Percentiles rank a stretch among this genome's conserved stretches.
These are phyloP conservation scores for Nakazawaea pomicola DNA, from an alignment of 805 yeast genomes.

Conservation along the genomic window DNA sequence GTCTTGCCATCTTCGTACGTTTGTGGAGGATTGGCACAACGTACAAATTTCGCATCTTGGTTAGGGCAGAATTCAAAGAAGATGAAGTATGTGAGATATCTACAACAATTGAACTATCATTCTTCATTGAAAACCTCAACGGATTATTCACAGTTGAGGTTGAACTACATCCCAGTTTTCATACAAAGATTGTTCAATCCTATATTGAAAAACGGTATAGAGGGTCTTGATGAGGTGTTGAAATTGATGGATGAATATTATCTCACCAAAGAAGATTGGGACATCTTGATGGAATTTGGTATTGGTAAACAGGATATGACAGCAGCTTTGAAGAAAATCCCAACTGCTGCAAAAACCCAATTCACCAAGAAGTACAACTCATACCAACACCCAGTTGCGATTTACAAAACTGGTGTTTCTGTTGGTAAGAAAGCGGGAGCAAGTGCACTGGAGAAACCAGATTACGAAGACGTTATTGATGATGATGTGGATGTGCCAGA, in stretches of 20 bases:
- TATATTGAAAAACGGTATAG: slow-evolving; percentile 47
- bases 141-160: slow-evolving; percentile 65
- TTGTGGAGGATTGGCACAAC: slow-evolving; percentile 63
- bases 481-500: slow-evolving; percentile 39
- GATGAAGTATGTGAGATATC: slow-evolving; percentile 68
- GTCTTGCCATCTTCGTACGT: slow-evolving; percentile 73
- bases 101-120: slow-evolving; percentile 88
- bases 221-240: slow-evolving; percentile 63
- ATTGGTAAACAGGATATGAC: slow-evolving; percentile 53
- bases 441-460: slow-evolving; percentile 41
- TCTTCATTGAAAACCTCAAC: slow-evolving; percentile 77
- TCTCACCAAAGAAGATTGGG: slow-evolving; percentile 90
- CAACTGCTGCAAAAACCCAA: slow-evolving; percentile 75
- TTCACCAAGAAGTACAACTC: slow-evolving; percentile 84
- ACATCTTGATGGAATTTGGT: slow-evolving; percentile 74
- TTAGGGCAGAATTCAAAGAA: slow-evolving; percentile 86
- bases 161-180: slow-evolving; percentile 69
- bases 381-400: slow-evolving; percentile 77
- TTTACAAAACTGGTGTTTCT: slow-evolving; percentile 66
- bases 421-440: slow-evolving; percentile 35
- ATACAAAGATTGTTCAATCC: slow-evolving; percentile 56
- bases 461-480: slow-evolving; percentile 65
- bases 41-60: slow-evolving; percentile 80
- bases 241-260: slow-evolving; percentile 79
- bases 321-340: slow-evolving; percentile 49